Base-by-base conservation (phyloP, 116 monocot species). In the Iris pallida region DNA sequence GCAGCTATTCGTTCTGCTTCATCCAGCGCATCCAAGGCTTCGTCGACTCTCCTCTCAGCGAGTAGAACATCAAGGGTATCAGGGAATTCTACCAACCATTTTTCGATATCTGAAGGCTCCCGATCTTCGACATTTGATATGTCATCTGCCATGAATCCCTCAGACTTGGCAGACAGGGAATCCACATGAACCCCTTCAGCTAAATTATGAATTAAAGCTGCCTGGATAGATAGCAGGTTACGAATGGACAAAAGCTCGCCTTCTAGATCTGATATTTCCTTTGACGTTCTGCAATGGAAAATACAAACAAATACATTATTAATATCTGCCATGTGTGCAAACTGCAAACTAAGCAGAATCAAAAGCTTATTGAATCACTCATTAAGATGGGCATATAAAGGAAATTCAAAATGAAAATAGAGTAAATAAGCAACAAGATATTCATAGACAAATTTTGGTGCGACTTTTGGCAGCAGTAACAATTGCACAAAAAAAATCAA, bases 241-340 rank as follows among this genome's bases (percentile, higher is more conserved):
- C 86, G 78, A 20, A 88, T 86, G 46, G 92, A 85, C n/a, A 92
- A 68, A 59, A 92, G 86, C 81, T 92, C 88, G 6, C 88, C 83
- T 73, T 92, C 88, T 52, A 92, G 71, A 73, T 88, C 86, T 48
- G 92, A 92, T 76, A 92, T 88, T 73, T 92, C 92, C 68, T 83
- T 83, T 53, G 92, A 88, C 64, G 92, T 88, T 71, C 92, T 88
- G 77, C 45, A 60, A 54, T 59, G 10, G 16, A 1, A 51, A 51
- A 51, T 13, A 9, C 11, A 51, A 51, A 51, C 49, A 9, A 51
- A 9, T 51, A 4, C 7, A 9, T 13, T 51, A 4, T 51, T 9
- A 51, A 51, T 51, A 51, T 7, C 7, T 51, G 1, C 4, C 13
- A 9, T 51, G 13, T 9, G 0, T 51, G 13, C 49, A 9, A 48